These are phyloP conservation scores for Nigrograna mackinnonii DNA, from an alignment of 2,329 filamentous ascomycete genomes.

Conservation along the genomic window DNA sequence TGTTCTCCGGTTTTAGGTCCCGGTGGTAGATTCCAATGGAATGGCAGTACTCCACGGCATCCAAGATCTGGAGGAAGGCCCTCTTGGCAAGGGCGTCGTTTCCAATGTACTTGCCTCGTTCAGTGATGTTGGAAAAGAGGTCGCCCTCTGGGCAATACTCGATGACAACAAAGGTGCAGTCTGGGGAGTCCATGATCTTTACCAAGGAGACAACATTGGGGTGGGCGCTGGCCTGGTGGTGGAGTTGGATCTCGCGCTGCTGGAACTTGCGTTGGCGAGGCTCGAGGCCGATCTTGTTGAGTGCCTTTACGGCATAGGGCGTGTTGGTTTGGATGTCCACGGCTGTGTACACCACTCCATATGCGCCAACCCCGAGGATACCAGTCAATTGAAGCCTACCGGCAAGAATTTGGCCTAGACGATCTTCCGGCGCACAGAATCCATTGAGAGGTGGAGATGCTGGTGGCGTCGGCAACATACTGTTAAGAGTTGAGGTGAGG, in stretches of 20 bases:
- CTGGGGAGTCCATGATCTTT: slow-evolving; percentile 87
- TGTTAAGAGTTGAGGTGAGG: slow-evolving; percentile 21
- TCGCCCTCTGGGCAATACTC: slow-evolving; percentile 98
- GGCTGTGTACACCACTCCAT: slow-evolving; percentile 93
- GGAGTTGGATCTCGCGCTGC: slow-evolving; percentile 87
- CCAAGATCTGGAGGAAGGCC: slow-evolving; percentile 92
- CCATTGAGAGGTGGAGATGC: slow-evolving; percentile 50
- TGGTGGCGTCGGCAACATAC: slow-evolving; percentile 56
- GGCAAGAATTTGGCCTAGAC: slow-evolving; percentile 81
- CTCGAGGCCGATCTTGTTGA: slow-evolving; percentile 93
- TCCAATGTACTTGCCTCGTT: slow-evolving; percentile 88
- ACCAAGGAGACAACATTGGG: slow-evolving; percentile 91
- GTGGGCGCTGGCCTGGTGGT: slow-evolving; percentile 86
- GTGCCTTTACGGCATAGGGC: slow-evolving; percentile 92
- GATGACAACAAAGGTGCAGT: slow-evolving; percentile 95
- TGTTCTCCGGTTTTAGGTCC: slow-evolving; percentile 98
- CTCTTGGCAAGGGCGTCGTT: slow-evolving; percentile 86
- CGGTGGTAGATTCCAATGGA: slow-evolving; percentile 92
- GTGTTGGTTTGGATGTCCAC: slow-evolving; percentile 79
- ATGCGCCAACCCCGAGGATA: slow-evolving; percentile 90
- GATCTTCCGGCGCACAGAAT: slow-evolving; percentile 70
- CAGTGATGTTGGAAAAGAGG: slow-evolving; percentile 96
- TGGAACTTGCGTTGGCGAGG: slow-evolving; percentile 87
- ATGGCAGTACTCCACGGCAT: slow-evolving; percentile 96
- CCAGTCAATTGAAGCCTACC: slow-evolving; percentile 80